Evolutionary conservation across 73 alveolate species (phyloP).

Genomic region (Tetrahymena borealis): DNA sequence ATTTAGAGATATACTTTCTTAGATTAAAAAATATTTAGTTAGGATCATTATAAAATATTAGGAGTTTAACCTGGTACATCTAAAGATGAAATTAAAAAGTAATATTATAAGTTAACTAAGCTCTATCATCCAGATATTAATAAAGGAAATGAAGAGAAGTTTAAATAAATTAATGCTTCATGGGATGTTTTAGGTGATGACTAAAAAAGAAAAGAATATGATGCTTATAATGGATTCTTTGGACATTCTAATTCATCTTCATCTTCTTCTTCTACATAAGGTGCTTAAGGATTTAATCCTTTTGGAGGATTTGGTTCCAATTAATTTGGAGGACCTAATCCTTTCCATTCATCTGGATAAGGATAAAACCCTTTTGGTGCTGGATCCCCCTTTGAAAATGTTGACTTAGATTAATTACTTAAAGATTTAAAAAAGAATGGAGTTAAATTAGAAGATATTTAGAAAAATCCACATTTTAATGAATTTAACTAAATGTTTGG

Average conservation of each 20-base stretch:
- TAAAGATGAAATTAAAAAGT: neutral
- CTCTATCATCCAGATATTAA: neutral
- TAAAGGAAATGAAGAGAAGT: neutral
- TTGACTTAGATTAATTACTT: neutral
- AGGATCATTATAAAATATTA: neutral
- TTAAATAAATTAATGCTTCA: neutral
- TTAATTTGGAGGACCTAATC: neutral
- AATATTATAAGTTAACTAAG: neutral
- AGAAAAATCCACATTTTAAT: neutral
- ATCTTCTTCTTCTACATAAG: neutral
- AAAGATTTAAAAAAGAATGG: neutral
- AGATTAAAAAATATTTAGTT: neutral
- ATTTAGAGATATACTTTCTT: neutral
- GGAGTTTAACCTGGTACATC: neutral
- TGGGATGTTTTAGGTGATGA: neutral
- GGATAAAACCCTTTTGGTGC: neutral
- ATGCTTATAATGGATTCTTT: neutral
- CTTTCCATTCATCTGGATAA: neutral
- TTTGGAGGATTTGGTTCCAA: neutral
- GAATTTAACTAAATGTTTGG: neutral
- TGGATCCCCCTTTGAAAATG: neutral
- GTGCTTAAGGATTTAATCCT: neutral
- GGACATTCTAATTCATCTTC: neutral
- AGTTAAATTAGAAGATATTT: neutral
- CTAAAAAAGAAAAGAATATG: neutral